Evolutionary conservation across 2,329 filamentous ascomycete genomes (phyloP), one percentile per base, ranked within the genome.

Genomic region (Neoarthrinium moseri): DNA sequence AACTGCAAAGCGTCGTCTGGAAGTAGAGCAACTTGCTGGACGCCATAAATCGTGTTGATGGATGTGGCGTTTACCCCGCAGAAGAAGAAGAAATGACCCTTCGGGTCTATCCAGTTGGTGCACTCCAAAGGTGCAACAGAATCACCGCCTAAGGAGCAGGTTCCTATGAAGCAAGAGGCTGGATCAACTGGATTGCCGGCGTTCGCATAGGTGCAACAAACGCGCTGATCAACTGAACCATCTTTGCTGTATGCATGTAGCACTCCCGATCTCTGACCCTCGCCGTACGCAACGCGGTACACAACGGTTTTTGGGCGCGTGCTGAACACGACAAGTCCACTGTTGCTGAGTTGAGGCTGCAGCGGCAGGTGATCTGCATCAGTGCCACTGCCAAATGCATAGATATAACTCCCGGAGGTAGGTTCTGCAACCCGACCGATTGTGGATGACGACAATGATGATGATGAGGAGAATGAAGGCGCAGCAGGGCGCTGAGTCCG

Each of bases 1-100:
- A 39, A 15, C 2, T 39, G 36, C 17, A 26, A 39, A 8, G 22
- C 18, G 17, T 24, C 36, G 20, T 39, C 36, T 3, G 22, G 2
- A 10, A 27, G 22, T 2, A n/a, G 36, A 2, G 20, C 4, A 6
- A 39, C 11, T 17, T 39, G 36, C n/a, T n/a, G 11, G 17, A 17
- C 17, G n/a, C 7, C 10, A 12, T 27, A 27, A 12, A 39, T 7
- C 2, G 3, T 4, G 18, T 15, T 24, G 20, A 39, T 13, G 12
- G 36, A 39, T 17, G 36, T 39, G 23, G 36, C 36, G 29, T 26
- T 27, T n/a, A 39, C 22, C n/a, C 17, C 15, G 23, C 36, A 39
- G n/a, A n/a, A n/a, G n/a, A n/a, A n/a, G n/a, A n/a, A n/a, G n/a
- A n/a, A n/a, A n/a, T n/a, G n/a, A n/a, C n/a, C n/a, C n/a, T n/a